Percentiles rank a stretch among this genome's conserved stretches.
Evolutionary conservation across 306 rosid species (phyloP).

Genomic region (Acmispon strigosus): DNA sequence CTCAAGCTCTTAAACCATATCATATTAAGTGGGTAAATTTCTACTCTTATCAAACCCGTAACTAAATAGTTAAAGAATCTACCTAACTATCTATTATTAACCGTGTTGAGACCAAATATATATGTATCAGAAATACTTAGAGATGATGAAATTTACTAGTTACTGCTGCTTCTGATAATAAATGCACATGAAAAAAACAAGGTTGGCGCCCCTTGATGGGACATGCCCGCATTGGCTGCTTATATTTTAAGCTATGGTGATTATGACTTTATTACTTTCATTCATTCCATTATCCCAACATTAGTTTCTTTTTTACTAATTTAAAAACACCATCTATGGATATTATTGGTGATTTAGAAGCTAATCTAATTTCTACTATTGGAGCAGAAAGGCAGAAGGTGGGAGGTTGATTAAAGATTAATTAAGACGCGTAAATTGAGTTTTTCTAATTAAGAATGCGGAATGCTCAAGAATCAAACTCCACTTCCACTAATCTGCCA

Average conservation of each 20-base stretch:
- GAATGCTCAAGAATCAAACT: conserved; percentile 41
- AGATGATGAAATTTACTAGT: too few species aligned
- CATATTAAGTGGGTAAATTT: too few species aligned
- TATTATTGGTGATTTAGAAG: neutral
- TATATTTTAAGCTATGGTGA: conserved; percentile 27
- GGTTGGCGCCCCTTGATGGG: conserved; percentile 26
- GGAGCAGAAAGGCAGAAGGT: neutral
- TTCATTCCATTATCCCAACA: conserved; percentile 24
- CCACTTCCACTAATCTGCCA: conserved; percentile 65
- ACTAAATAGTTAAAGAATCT: too few species aligned
- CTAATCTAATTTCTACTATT: conserved; percentile 1
- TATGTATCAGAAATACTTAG: too few species aligned
- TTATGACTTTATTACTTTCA: conserved; percentile 23
- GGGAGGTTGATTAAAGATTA: conserved; percentile 8
- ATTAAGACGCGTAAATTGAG: conserved; percentile 10
- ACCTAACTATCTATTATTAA: too few species aligned
- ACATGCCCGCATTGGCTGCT: conserved; percentile 5
- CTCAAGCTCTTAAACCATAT: too few species aligned
- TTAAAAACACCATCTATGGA: neutral
- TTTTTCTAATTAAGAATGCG: conserved; percentile 30
- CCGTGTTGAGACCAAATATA: too few species aligned
- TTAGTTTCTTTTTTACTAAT: neutral
- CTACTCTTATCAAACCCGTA: too few species aligned
- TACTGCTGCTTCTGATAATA: too few species aligned
- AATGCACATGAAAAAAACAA: neutral